phyloP scores from a whole-genome alignment of 2,329 filamentous ascomycete genomes.

The Alternaria angustiovoidea region DNA sequence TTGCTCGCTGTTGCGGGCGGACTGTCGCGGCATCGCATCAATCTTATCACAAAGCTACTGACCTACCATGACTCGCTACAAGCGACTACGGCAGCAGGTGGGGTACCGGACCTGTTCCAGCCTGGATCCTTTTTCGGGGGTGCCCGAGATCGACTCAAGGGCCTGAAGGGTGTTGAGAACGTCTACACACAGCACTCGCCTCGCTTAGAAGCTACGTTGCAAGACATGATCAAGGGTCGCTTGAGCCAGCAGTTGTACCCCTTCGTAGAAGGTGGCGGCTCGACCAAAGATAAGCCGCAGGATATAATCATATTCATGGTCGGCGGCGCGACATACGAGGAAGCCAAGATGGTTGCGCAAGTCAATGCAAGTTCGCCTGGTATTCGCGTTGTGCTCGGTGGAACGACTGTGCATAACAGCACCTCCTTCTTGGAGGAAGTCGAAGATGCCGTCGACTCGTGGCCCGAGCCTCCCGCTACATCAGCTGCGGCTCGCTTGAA shows the following conservation, averaged over 20 bases:
- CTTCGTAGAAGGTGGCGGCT: slow-evolving; percentile 86
- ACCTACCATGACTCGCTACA: slow-evolving; percentile 88
- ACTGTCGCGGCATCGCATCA: slow-evolving; percentile 76
- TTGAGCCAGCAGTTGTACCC: slow-evolving; percentile 88
- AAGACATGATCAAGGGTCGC: slow-evolving; percentile 91
- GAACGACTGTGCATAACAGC: slow-evolving; percentile 88
- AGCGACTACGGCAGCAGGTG: slow-evolving; percentile 72
- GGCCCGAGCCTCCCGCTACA: slow-evolving; percentile 70
- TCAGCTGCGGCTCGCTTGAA: slow-evolving; percentile 69
- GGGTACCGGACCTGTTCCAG: slow-evolving; percentile 92
- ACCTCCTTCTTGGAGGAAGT: slow-evolving; percentile 89
- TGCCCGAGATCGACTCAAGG: slow-evolving; percentile 87
- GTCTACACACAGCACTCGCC: slow-evolving; percentile 98
- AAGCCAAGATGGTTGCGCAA: slow-evolving; percentile 94
- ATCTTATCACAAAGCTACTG: slow-evolving; percentile 82
- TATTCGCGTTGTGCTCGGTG: slow-evolving; percentile 86
- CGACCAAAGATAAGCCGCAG: slow-evolving; percentile 93
- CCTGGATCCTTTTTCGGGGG: slow-evolving; percentile 86
- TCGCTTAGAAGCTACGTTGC: slow-evolving; percentile 82
- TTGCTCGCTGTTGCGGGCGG: slow-evolving; percentile 85
- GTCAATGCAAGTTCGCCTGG: slow-evolving; percentile 92
- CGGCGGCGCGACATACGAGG: slow-evolving; percentile 93
- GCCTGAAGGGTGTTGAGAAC: slow-evolving; percentile 96
- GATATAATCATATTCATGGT: slow-evolving; percentile 96
- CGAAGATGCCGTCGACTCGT: slow-evolving; percentile 83